Base-by-base conservation (phyloP, 164 flowering plant species). In the Cinnamomum chago region DNA sequence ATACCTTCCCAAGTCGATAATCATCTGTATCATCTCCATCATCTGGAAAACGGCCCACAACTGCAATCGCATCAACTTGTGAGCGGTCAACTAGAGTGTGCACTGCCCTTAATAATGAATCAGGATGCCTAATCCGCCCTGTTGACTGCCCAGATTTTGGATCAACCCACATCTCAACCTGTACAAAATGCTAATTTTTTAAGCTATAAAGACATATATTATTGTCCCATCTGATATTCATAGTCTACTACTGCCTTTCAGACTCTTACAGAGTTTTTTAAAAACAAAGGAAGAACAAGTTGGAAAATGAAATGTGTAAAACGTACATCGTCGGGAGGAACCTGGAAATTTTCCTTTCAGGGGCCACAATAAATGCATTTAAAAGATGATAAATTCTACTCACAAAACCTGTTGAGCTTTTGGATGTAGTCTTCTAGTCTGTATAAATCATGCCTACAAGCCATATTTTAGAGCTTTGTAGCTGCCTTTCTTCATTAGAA, bases 101-200 rank as follows among this genome's bases (percentile, higher is more conserved):
- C 68, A 91, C 96, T 75, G 94, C 93, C 81, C 93, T 88, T 71
- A 91, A 70, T 72, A 93, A 81, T 27, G 98, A 88, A 79, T 79
- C 92, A 76, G 93, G 91, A 72, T 83, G 88, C 70, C 80, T 82
- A 68, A 91, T 93, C 78, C 94, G 83, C 77, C 98, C 98, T 2
- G 93, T 93, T 72, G 98, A 91, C 75, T 93, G 88, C 58, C 98
- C 92, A 78, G 73, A 88, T 47, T 78, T 78, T 25, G 89, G 88
- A 84, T 93, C 89, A 73, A 91, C 79, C 96, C 98, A 93, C 72
- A 84, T 90, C 79, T 90, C 92, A 64, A 91, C 93, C 98, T 93
- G 83, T 67, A 75, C 68, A 25, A 72, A 14, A 22, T 4, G 18
- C 25, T 18, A 27, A 72, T 15, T 12, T 7, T 33, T 17, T 17